Base-by-base conservation (phyloP, 2,329 filamentous ascomycete genomes). In the Botrytis fabae region DNA sequence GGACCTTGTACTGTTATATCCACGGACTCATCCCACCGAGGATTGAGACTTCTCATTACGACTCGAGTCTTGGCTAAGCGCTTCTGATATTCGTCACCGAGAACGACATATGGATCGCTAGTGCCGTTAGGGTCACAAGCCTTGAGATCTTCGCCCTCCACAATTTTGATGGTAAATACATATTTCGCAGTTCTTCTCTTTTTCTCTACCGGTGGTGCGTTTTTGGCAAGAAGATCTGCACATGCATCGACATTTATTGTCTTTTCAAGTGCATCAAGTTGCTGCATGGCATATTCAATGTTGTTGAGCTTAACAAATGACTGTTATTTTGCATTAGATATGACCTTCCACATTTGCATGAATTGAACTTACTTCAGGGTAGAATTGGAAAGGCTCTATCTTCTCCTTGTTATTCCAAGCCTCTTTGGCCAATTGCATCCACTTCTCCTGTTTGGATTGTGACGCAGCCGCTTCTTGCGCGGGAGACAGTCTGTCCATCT, bases 221-320 rank as follows among this genome's bases (percentile, higher is more conserved):
- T 86, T 78, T 88, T 90, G 64, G 91, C 90, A 69, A 99, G 89
- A 25, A 97, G 89, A 69, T 92, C 91, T 4, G 95, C 95, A 79
- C 94, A 98, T 18, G 88, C 92, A 81, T 99, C 96, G 20, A 97
- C 94, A 78, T 98, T 95, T 85, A 98, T 93, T 73, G 91, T 90
- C 80, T 89, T 91, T 81, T 98, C 95, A 10, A 99, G 86, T 81
- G 93, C 94, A 81, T 99, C 96, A 70, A 99, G 87, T 80, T 97
- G 93, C 73, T 94, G 89, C 83, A 97, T 94, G 8, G 95, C 95
- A 82, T 94, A 98, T 83, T 98, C 95, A 76, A 99, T 91, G 80
- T 99, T 97, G 85, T 99, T 99, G 77, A 99, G 88, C 83, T 98
- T 99, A 75, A 99, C 94, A 78, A 99, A 92, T 8, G 95, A 98